Evolutionary conservation across 2,329 filamentous ascomycete species (phyloP), one percentile per base, ranked within the genome.

Genomic region (Mollisia scopiformis): DNA sequence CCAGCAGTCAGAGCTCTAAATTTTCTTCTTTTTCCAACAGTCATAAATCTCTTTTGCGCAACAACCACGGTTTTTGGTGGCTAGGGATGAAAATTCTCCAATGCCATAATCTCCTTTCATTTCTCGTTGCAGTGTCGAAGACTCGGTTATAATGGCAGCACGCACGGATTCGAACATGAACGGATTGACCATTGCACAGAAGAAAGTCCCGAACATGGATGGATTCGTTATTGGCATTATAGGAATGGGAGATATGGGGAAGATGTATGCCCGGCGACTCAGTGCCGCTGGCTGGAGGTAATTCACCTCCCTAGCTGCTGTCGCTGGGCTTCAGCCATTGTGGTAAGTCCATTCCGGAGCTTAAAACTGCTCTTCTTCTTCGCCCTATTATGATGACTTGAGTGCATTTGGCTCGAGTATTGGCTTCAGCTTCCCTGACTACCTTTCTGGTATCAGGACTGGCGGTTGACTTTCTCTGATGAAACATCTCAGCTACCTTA

Each of bases 401-500:
- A 98, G 94, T 93, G 94, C 94, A 98, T 98, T 98, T 98, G 94
- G 94, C 94, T 98, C 92, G 94, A 98, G 94, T 84, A 96, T 93
- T 87, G 87, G 82, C 78, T 80, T 82, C 80, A 79, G 80, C 75
- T 77, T 72, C 78, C 78, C 81, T 81, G 82, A 82, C 78, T 80
- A 82, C 89, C 90, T 88, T 97, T 89, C 85, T 94, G 92, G 89
- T 82, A 78, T 80, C 79, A 79, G 79, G 80, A 71, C 74, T 74
- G 68, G 80, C 77, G 76, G 81, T 80, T 80, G 80, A 82, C 84
- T 86, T 89, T 96, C 94, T 85, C 86, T 97, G 94, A 97, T 97
- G 94, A 96, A 90, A 96, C 87, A 82, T 88, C 91, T 95, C 89
- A 92, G 94, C 94, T 98, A 98, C 94, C 94, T 97, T 90, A 88